Base-by-base conservation (phyloP, 192 early-diverging fungal species). In the Dispira simplex region DNA sequence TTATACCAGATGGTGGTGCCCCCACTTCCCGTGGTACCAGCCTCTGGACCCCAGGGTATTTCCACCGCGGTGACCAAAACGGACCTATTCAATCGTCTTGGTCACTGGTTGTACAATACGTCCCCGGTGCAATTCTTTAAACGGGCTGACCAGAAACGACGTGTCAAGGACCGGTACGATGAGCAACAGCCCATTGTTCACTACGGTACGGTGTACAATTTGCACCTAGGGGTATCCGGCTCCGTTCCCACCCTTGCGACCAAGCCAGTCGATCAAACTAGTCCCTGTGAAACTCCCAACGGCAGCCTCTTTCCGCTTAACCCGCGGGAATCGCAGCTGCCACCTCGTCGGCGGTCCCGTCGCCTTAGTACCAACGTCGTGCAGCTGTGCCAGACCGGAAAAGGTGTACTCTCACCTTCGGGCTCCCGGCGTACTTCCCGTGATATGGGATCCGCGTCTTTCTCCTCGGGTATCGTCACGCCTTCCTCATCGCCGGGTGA, bases 31-130 rank as follows among this genome's bases (percentile, higher is more conserved):
- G n/a, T 44, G 14, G 43, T n/a, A 13, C 12, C 16, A 12, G 58
- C 21, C 21, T 18, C 58, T 13, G 32, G 13, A n/a, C 9, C 10
- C 27, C 21, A 27, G 32, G 12, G 18, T 12, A 16, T 21, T 16
- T 18, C 26, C 12, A 60, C 8, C 18, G 12, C 27, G 8, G 39
- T 27, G 5, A 18, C 58, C 11, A 27, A 44, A 9, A 66, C 63
- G 3, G 76, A 77, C 56, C 66, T 72, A 20, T 73, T 77, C 54
- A 71, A 73, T 25, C 68, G 71, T 20, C 66, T 77, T 1, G 76
- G 76, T 16, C 74, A 77, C 63, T 77, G 76, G 76, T 69, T 77
- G 27, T 77, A 77, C 69, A 74, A 67, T 64, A 77, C 76, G 0
- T 69, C 76, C 52, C 76, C 76, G 0, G 71, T 77, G 13, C 76